phyloP scores from a whole-genome alignment of 768 basidiomycete species.

The Fistulinella prunicolor region DNA sequence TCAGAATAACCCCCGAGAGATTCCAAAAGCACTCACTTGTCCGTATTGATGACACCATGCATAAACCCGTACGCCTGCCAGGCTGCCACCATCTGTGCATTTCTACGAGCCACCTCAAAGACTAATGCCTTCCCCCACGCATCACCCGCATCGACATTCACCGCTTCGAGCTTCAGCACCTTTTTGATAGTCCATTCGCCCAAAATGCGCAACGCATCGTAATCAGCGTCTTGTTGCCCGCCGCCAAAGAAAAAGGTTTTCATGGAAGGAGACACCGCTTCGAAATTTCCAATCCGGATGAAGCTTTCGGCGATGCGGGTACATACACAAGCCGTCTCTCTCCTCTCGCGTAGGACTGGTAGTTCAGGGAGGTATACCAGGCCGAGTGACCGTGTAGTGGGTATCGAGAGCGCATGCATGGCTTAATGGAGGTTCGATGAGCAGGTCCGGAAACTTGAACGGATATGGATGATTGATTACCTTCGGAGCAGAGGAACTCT shows the following conservation, averaged over 20 bases:
- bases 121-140: constrained; percentile 74
- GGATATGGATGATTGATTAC: constrained; percentile 24
- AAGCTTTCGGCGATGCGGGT: constrained; percentile 88
- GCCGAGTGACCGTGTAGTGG: constrained; percentile 84
- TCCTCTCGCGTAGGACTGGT: constrained; percentile 70
- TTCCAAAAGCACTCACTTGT: constrained; percentile 59
- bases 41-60: constrained; percentile 97
- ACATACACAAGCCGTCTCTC: constrained; percentile 69
- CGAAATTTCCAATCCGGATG: constrained; percentile 88
- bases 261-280: constrained; percentile 74
- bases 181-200: constrained; percentile 68
- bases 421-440: constrained; percentile 45
- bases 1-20: constrained; percentile 3
- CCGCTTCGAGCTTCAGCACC: constrained; percentile 49
- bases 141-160: constrained; percentile 43
- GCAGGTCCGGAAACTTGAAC: constrained; percentile 16
- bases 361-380: constrained; percentile 73
- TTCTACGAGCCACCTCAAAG: constrained; percentile 75
- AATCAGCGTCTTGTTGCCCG: constrained; percentile 71
- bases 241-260: constrained; percentile 67
- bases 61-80: constrained; percentile 97
- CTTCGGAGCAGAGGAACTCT: constrained; percentile 93
- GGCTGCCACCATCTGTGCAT: constrained; percentile 88
- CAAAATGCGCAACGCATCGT: constrained; percentile 69
- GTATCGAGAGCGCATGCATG: constrained; percentile 78